A percentile compares a stretch with the other conserved stretches of the same genome.
These are phyloP conservation scores for Nemania sp. DNA, from an alignment of 2,329 filamentous ascomycete species.

Conservation along the genomic window DNA sequence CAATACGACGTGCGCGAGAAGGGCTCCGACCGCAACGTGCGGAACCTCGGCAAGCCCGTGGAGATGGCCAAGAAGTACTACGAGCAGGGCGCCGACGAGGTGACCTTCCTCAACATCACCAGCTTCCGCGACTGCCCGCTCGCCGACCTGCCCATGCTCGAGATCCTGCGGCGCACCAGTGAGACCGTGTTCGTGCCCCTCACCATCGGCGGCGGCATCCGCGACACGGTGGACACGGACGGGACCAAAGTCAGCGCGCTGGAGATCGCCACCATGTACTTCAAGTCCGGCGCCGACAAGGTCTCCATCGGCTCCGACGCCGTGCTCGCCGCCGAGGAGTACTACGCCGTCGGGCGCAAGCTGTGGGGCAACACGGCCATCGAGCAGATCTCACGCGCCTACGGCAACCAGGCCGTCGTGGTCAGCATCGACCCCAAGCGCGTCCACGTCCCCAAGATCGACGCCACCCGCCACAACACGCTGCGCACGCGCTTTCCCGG, in stretches of 20 bases:
- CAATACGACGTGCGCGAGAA: conserved; percentile 99
- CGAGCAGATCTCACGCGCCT: conserved; percentile 92
- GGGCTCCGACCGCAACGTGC: conserved; percentile 72
- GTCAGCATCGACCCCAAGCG: conserved; percentile 94
- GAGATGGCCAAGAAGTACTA: conserved; percentile 96
- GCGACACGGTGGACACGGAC: conserved; percentile 90
- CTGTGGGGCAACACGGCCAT: conserved; percentile 89
- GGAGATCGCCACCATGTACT: conserved; percentile 96
- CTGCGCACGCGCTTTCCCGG: conserved; percentile 78
- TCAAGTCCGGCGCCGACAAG: conserved; percentile 96
- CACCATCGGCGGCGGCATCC: conserved; percentile 94
- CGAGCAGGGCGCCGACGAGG: conserved; percentile 94
- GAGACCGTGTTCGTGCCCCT: conserved; percentile 95
- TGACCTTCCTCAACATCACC: conserved; percentile 98
- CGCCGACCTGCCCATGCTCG: conserved; percentile 94
- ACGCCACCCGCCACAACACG: conserved; percentile 78
- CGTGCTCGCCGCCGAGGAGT: conserved; percentile 91
- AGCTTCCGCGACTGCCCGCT: conserved; percentile 96
- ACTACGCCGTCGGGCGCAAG: conserved; percentile 76
- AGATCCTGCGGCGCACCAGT: conserved; percentile 87
- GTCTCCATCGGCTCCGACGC: conserved; percentile 97
- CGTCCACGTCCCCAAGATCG: conserved; percentile 81
- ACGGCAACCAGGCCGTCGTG: conserved; percentile 96
- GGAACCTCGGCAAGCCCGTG: conserved; percentile 96
- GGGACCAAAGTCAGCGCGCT: conserved; percentile 88